Evolutionary conservation across 1,284 basidiomycete genomes (phyloP), one percentile per base, ranked within the genome.

Genomic region (Cryptococcus sp.): DNA sequence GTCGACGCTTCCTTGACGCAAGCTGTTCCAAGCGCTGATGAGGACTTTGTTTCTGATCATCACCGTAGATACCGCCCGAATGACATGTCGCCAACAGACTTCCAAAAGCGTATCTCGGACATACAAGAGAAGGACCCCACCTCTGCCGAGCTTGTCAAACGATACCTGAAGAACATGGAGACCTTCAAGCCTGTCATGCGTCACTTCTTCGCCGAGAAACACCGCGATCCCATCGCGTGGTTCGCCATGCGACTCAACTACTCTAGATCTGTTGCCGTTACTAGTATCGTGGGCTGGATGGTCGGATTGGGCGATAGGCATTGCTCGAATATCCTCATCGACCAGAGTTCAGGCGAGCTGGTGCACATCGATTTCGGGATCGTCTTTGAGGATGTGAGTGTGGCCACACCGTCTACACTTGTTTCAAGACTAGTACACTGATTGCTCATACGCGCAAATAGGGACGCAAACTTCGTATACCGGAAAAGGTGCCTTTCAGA

Each of bases 351-450:
- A 13, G 95, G 95, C 22, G 93, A 98, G 75, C 83, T 95, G 38
- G 85, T 94, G 5, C 91, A 97, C 74, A 99, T 99, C 54, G 95
- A 99, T 78, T 84, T 99, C 35, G 95, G 95, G 2, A 91, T 98
- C 56, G 93, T 93, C 0, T 99, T 99, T 76, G 96, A 97, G 66
- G 91, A 93, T 81, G 91, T 90, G 59, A 69, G 83, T 68, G 4
- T 5, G 25, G 20, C 25, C 20, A 44, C 16, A 16, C 7, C 7
- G 22, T 6, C 35, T 13, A 20, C n/a, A 35, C 39, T 10, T 6
- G 55, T 15, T 5, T 19, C 6, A 7, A 3, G 20, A 25, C 17
- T 20, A 17, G 5, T 13, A 13, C 20, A 31, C 54, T 65, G 52
- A 66, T 31, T 19, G 35, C 16, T 15, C 13, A 22, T 22, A 40